Evolutionary conservation across 176 grass and related monocot species (phyloP).

Genomic region (Themeda triandra): DNA sequence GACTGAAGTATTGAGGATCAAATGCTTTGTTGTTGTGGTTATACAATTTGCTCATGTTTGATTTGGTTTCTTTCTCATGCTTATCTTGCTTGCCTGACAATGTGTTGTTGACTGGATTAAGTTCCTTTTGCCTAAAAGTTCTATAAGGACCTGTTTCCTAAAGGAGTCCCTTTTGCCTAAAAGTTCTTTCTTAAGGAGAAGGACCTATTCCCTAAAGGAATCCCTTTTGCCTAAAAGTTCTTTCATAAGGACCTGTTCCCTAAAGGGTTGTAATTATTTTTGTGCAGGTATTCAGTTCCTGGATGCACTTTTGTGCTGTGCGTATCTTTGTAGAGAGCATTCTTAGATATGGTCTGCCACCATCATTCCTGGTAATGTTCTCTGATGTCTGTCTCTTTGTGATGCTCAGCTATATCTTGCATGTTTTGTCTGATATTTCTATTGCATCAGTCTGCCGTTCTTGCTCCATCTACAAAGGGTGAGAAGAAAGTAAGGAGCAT

Average conservation of each 20-base stretch:
- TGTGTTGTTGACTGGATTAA: not conserved
- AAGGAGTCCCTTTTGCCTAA: not conserved
- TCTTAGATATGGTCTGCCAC: constrained; percentile 96
- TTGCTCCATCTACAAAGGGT: constrained; percentile 65
- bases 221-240: not conserved
- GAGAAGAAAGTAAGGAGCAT: constrained; percentile 97
- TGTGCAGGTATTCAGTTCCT: constrained; percentile 86
- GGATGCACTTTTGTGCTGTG: constrained; percentile 97
- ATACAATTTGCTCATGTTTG: not conserved
- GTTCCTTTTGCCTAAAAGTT: not conserved
- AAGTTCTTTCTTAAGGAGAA: not conserved
- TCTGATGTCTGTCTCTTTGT: not conserved
- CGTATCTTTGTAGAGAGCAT: constrained; percentile 94
- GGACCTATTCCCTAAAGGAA: not conserved
- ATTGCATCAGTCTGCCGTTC: constrained; percentile 64
- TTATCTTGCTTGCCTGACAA: not conserved
- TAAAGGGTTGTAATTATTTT: not conserved
- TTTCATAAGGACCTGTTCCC: not conserved
- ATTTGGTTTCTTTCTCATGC: not conserved
- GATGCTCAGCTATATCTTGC: not conserved
- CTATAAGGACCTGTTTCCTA: not conserved
- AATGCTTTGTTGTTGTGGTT: not conserved
- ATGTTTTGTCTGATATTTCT: constrained; percentile 10
- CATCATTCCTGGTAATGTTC: constrained; percentile 66
- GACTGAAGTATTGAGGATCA: not conserved